These are phyloP conservation scores for Gynandropsis gynandra DNA, from an alignment of 345 rosid genomes.

Conservation along the genomic window DNA sequence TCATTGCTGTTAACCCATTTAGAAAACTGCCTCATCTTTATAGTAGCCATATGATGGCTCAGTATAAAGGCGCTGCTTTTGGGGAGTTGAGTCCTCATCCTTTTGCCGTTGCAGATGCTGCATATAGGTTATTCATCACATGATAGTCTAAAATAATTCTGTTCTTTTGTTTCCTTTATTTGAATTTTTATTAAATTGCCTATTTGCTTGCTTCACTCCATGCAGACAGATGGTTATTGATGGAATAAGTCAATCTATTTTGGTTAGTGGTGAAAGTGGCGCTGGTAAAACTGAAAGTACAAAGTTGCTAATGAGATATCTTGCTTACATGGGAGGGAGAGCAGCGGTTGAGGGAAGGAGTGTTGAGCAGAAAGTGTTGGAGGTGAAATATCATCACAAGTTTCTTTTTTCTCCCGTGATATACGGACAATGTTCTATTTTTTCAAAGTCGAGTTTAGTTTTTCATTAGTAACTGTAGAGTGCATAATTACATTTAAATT, in stretches of 20 bases:
- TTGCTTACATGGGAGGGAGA: constrained; percentile 99
- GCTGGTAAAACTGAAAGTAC: constrained; percentile 99
- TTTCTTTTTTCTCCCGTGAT: constrained; percentile 5
- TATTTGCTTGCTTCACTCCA: constrained; percentile 7
- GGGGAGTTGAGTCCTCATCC: constrained; percentile 99
- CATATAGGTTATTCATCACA: constrained; percentile 61
- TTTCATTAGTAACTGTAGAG: too few species aligned
- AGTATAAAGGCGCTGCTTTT: constrained; percentile 89
- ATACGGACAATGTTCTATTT: constrained; percentile 5
- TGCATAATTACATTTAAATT: too few species aligned
- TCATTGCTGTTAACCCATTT: constrained; percentile 98
- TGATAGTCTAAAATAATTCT: neutral
- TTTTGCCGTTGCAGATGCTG: constrained; percentile 98
- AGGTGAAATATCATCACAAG: constrained; percentile 42
- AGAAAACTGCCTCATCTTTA: constrained; percentile 88
- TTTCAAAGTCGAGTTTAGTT: neutral
- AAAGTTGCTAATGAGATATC: constrained; percentile 91
- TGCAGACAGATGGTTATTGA: constrained; percentile 91
- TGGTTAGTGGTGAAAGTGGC: constrained; percentile 99
- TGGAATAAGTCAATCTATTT: constrained; percentile 78
- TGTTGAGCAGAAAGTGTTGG: constrained; percentile 97
- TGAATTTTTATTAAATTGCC: neutral
- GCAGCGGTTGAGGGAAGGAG: constrained; percentile 86
- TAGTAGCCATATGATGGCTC: constrained; percentile 91
- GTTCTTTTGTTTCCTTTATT: neutral